Conservation (phyloP, 2,329 filamentous ascomycete species). For the Shiraia bambusicola region DNA sequence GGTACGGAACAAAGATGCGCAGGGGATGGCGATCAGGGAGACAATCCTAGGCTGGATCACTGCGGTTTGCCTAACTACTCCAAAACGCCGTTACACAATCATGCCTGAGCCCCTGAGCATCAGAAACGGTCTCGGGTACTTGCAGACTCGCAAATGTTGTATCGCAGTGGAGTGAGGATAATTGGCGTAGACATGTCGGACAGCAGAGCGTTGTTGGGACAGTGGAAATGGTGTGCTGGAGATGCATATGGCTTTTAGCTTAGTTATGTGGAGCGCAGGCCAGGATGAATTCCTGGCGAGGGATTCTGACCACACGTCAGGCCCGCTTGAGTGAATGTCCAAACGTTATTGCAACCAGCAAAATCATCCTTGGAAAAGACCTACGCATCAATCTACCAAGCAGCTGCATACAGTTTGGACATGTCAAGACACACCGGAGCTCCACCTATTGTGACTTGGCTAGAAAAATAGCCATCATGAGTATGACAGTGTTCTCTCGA, state of each 20-base stretch:
- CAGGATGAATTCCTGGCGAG: constrained; percentile 24
- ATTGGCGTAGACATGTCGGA: constrained; percentile 13
- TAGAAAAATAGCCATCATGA: background rate
- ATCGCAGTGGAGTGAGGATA: background rate
- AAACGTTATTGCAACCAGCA: constrained; percentile 12
- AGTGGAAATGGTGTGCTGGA: constrained; percentile 22
- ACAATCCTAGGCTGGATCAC: too few relatives aligned
- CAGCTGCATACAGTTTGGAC: constrained; percentile 2
- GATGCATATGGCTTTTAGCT: constrained; percentile 20
- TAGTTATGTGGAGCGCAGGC: constrained; percentile 15
- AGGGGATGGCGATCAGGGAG: constrained; percentile 13
- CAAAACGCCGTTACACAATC: constrained; percentile 7
- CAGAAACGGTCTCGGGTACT: background rate
- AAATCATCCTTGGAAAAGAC: constrained; percentile 3
- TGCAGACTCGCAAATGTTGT: constrained; percentile 3
- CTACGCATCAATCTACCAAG: background rate
- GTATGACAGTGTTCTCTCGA: too few relatives aligned
- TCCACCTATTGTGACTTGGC: too few relatives aligned
- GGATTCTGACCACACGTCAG: constrained; percentile 22
- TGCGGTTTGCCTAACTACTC: constrained; percentile 12
- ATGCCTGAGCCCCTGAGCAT: constrained; percentile 2
- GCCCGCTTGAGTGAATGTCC: constrained; percentile 17
- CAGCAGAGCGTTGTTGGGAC: constrained; percentile 20
- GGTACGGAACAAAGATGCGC: constrained; percentile 3
- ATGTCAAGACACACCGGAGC: background rate